Base-by-base conservation (phyloP, 1,139 yeast genomes). In the Meyerozyma smithsonii region DNA sequence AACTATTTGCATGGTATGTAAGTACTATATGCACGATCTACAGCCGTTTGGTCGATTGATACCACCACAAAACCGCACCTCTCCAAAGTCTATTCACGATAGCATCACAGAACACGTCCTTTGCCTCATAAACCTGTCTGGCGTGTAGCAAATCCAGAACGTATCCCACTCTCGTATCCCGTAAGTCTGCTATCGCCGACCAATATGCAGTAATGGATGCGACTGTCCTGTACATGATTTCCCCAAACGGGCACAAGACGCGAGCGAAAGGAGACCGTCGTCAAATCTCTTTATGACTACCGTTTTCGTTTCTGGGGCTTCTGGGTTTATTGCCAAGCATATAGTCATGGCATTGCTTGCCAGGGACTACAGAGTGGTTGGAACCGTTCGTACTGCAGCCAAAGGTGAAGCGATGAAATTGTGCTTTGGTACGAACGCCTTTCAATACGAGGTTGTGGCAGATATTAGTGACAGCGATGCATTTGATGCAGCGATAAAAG, bases 281-380 rank as follows among this genome's bases (percentile, higher is more conserved):
- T 10, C 34, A 8, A 8, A 16, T 11, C 11, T 30, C 8, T 5
- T 17, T 11, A 30, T 30, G 34, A 18, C 43, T 8, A 44, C 55
- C 12, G 64, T 63, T 20, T 62, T 66, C 38, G 65, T 69, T 14
- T 56, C 72, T 12, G 73, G 74, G 16, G 73, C 69, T 25, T 57
- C 64, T 19, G 73, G 73, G 4, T 67, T 56, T 44, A 59, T 68
- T 41, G 73, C 71, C n/a, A 58, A 56, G 41, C 59, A 58, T 39
- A 52, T 63, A 11, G 49, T 59, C 33, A 50, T 58, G 41, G 47
- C 42, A 24, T 58, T 61, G 28, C 36, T 66, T 23, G 50, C 47
- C 3, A 46, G 56, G 30, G 61, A 59, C 11, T 64, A 66, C 48
- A 45, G 45, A 12, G 72, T 68, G 2, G 48, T 64, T 16, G 73